Evolutionary conservation across 2,329 filamentous ascomycete genomes (phyloP).

Genomic region (Fusarium sp.): DNA sequence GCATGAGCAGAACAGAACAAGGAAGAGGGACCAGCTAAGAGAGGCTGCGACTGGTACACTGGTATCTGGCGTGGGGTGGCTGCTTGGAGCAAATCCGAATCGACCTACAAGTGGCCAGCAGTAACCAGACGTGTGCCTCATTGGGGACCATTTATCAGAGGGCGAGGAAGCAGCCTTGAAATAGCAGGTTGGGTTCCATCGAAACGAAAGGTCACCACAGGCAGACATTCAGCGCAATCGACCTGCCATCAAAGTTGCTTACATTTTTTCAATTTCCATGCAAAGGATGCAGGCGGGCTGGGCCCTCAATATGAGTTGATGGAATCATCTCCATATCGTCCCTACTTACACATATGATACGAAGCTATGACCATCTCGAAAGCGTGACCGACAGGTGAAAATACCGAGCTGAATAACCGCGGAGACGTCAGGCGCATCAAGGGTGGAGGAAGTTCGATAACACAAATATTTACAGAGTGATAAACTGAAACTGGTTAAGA

Average conservation of each 20-base stretch:
- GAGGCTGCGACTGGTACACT: conserved; percentile 74
- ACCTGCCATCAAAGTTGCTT: neutral
- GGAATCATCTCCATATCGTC: neutral
- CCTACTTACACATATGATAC: neutral
- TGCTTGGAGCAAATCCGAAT: conserved; percentile 64
- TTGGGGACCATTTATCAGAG: neutral
- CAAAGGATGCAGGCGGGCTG: neutral
- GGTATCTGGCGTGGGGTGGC: conserved; percentile 73
- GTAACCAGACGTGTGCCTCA: neutral
- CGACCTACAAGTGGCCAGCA: conserved; percentile 27
- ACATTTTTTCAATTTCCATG: neutral
- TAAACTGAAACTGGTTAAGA: neutral
- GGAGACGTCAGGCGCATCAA: neutral
- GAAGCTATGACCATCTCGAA: neutral
- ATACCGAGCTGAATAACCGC: neutral
- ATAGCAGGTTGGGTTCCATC: neutral
- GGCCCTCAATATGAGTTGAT: neutral
- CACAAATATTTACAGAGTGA: neutral
- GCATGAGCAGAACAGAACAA: conserved; percentile 53
- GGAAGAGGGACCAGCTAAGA: conserved; percentile 77
- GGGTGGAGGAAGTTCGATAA: neutral
- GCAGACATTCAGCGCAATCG: neutral
- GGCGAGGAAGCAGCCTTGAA: neutral
- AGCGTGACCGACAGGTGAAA: neutral
- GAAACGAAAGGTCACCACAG: neutral